Conservation (phyloP, 768 basidiomycete genomes). For the Suillus bovinus region DNA sequence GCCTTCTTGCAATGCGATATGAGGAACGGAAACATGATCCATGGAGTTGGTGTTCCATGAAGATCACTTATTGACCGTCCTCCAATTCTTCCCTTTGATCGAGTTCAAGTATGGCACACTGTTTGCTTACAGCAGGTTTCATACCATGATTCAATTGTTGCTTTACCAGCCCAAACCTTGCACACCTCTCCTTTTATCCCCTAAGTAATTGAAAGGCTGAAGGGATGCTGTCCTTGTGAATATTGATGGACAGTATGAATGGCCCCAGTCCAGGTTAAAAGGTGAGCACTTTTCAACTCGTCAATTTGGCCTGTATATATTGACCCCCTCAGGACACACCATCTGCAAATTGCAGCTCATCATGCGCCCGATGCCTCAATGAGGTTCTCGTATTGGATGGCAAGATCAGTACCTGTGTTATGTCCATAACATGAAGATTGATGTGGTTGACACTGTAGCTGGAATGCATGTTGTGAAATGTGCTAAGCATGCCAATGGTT, state of each 20-base stretch:
- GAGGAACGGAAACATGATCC: no score
- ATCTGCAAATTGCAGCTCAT: conserved; percentile 20
- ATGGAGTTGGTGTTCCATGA: no score
- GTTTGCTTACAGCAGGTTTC: no score
- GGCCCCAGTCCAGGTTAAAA: conserved; percentile 16
- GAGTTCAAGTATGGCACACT: no score
- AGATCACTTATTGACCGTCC: no score
- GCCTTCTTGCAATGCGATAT: no score
- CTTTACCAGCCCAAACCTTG: conserved; percentile 14
- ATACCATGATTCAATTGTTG: no score
- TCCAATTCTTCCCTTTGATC: no score
- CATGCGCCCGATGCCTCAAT: conserved; percentile 14
- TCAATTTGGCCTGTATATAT: neutral
- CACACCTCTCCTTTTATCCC: conserved; percentile 22
- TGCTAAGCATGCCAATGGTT: conserved; percentile 14
- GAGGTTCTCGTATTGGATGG: neutral
- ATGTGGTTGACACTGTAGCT: conserved; percentile 16
- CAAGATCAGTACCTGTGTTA: conserved; percentile 25
- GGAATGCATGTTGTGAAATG: conserved; percentile 25
- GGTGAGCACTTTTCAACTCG: conserved; percentile 11
- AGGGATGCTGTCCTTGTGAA: conserved; percentile 24
- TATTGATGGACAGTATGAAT: conserved; percentile 16
- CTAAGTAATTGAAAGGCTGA: conserved; percentile 21
- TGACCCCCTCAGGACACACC: conserved; percentile 12
- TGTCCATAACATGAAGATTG: conserved; percentile 24